These are phyloP conservation scores for Poa pratensis DNA, from an alignment of 176 grass and related monocot species.

Conservation along the genomic window DNA sequence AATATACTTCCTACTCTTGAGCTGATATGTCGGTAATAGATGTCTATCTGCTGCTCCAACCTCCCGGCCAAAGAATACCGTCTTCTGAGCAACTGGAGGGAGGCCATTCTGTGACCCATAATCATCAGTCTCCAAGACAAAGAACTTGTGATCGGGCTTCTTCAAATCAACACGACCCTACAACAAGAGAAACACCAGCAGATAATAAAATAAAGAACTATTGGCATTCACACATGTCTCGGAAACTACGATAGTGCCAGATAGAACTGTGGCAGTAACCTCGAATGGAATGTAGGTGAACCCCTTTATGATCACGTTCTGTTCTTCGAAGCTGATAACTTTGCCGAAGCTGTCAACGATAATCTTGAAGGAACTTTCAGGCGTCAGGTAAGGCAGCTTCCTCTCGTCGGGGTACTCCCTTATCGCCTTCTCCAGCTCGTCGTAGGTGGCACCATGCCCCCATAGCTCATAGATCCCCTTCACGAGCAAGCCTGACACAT, in stretches of 20 bases:
- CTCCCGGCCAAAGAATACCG: slow-evolving; percentile 84
- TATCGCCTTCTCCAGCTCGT: slow-evolving; percentile 78
- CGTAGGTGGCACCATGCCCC: slow-evolving; percentile 77
- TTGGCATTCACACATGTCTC: neutral
- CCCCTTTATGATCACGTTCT: slow-evolving; percentile 77
- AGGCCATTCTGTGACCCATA: slow-evolving; percentile 86
- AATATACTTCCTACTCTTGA: slow-evolving; percentile 91
- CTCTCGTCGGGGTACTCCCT: slow-evolving; percentile 76
- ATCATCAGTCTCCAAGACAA: slow-evolving; percentile 91
- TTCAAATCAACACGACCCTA: slow-evolving; percentile 93
- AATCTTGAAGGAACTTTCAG: slow-evolving; percentile 85
- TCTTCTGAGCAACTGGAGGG: slow-evolving; percentile 78
- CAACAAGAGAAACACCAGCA: neutral
- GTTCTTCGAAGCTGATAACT: slow-evolving; percentile 81
- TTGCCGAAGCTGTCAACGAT: slow-evolving; percentile 86
- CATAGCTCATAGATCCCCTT: slow-evolving; percentile 96
- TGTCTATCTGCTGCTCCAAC: slow-evolving; percentile 89
- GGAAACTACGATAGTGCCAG: neutral
- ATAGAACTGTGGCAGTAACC: slow-evolving; percentile 39
- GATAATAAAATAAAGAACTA: neutral
- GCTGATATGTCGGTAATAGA: slow-evolving; percentile 83
- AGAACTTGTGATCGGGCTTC: slow-evolving; percentile 82
- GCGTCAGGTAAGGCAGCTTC: slow-evolving; percentile 74
- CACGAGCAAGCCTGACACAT: slow-evolving; percentile 65
- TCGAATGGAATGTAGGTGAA: slow-evolving; percentile 87